Evolutionary conservation across 371 early-diverging fungal species (phyloP).

Genomic region (Haplosporangium sp.): DNA sequence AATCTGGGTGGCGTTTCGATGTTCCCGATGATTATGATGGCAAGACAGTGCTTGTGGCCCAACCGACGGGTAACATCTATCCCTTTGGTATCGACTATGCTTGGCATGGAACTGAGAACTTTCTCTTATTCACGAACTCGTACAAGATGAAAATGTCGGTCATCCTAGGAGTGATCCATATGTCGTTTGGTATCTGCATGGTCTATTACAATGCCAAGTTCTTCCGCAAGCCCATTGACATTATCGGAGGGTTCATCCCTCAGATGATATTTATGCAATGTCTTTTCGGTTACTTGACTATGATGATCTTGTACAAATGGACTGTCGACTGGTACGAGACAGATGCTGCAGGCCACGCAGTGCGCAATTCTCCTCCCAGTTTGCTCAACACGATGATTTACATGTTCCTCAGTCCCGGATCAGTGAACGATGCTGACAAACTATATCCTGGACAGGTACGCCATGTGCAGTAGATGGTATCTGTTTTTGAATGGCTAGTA

Average conservation of each 20-base stretch:
- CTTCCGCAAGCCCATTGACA: slow-evolving; percentile 83
- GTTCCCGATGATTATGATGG: slow-evolving; percentile 60
- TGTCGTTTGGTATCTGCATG: slow-evolving; percentile 96
- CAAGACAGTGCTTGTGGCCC: slow-evolving; percentile 44
- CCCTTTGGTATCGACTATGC: slow-evolving; percentile 79
- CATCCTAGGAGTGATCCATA: slow-evolving; percentile 98
- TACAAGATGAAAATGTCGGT: slow-evolving; percentile 99
- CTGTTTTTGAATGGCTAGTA: not conserved
- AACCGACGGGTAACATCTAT: slow-evolving; percentile 58
- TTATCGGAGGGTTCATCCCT: slow-evolving; percentile 93
- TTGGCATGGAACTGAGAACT: slow-evolving; percentile 97
- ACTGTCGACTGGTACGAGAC: slow-evolving; percentile 86
- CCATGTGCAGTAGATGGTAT: not conserved
- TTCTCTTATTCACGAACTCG: slow-evolving; percentile 96
- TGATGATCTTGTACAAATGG: slow-evolving; percentile 98
- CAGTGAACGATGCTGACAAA: slow-evolving; percentile 74
- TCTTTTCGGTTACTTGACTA: slow-evolving; percentile 96
- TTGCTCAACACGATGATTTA: slow-evolving; percentile 98
- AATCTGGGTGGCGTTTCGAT: slow-evolving; percentile 82
- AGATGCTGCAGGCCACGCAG: slow-evolving; percentile 73
- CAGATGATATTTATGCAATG: slow-evolving; percentile 94
- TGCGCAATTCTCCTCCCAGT: slow-evolving; percentile 88
- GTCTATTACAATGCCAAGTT: slow-evolving; percentile 93
- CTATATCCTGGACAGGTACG: slow-evolving; percentile 90
- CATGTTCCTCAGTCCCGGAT: slow-evolving; percentile 99